Evolutionary conservation across 345 rosid genomes (phyloP), one percentile per base, ranked within the genome.

Genomic region (Eucalyptus sp.): DNA sequence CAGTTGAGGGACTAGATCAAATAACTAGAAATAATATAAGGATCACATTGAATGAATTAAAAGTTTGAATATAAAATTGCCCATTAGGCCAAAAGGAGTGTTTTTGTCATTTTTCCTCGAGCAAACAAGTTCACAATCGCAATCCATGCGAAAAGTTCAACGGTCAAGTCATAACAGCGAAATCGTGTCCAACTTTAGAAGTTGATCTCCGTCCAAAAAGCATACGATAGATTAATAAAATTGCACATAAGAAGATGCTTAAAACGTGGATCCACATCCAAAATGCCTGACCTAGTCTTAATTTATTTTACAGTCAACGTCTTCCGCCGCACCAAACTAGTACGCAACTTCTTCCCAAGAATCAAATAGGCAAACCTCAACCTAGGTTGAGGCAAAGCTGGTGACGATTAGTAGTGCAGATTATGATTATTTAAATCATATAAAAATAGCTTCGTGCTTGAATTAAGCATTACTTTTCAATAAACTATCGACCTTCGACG

Each of bases 71-170:
- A 25, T 58, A 24, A 58, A 10, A 58, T 58, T 58, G 2, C 12
- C 9, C 29, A 25, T 58, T 0, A 0, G 14, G 29, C 14, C 0
- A 58, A 58, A 58, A 5, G 7, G 6, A 58, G 4, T 24, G 7
- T 24, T 24, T 25, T 10, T 0, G 11, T 58, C n/a, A 5, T 58
- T 24, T 58, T 58, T 24, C 13, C n/a, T 25, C 0, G 12, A 25
- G n/a, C 25, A 58, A 58, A 24, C 13, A 11, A 25, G n/a, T 58
- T 25, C 27, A 22, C 60, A 54, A 5, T 24, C 16, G 60, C 58
- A 54, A 56, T 58, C 64, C 29, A 5, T 24, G 64, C 3, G 7
- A 37, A 58, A 24, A 25, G 64, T 25, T 13, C 64, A 58, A 24
- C 64, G 64, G 29, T 58, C 64, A 58, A 58, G 64, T 58, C 64